Percentiles rank a stretch among this genome's conserved stretches.
Evolutionary conservation across 305 asterid genomes (phyloP).

Genomic region (Fraxinus latifolia): DNA sequence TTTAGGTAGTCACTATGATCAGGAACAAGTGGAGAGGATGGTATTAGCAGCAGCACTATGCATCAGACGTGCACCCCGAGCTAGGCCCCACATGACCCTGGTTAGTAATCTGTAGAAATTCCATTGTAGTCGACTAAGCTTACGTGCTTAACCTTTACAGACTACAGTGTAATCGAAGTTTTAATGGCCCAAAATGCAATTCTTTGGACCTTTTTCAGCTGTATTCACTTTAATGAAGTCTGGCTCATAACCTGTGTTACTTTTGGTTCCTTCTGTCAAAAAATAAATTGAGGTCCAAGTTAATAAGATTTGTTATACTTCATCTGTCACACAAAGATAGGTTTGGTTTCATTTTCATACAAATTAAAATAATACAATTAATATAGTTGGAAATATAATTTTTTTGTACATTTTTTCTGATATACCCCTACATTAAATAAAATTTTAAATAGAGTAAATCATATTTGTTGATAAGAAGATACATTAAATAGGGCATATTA

Average conservation of each 20-base stretch:
- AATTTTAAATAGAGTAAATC: too few species aligned
- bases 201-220: neutral
- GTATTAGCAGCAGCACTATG: conserved; percentile 84
- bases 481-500: too few species aligned
- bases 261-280: neutral
- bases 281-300: neutral
- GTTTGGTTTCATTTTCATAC: too few species aligned
- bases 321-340: neutral
- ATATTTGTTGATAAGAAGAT: too few species aligned
- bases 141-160: neutral
- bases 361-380: too few species aligned
- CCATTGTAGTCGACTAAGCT: neutral
- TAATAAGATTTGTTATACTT: neutral
- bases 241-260: neutral
- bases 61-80: conserved; percentile 77
- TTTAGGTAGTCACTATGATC: conserved; percentile 51
- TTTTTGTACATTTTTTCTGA: too few species aligned
- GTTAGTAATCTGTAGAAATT: conserved; percentile 43
- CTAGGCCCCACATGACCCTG: conserved; percentile 84
- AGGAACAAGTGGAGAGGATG: conserved; percentile 73
- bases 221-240: neutral
- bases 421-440: too few species aligned
- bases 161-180: neutral
- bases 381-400: too few species aligned
- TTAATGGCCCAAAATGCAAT: neutral